Evolutionary conservation across 2,329 filamentous ascomycete genomes (phyloP), one percentile per base, ranked within the genome.

Genomic region (Cordyceps militaris): DNA sequence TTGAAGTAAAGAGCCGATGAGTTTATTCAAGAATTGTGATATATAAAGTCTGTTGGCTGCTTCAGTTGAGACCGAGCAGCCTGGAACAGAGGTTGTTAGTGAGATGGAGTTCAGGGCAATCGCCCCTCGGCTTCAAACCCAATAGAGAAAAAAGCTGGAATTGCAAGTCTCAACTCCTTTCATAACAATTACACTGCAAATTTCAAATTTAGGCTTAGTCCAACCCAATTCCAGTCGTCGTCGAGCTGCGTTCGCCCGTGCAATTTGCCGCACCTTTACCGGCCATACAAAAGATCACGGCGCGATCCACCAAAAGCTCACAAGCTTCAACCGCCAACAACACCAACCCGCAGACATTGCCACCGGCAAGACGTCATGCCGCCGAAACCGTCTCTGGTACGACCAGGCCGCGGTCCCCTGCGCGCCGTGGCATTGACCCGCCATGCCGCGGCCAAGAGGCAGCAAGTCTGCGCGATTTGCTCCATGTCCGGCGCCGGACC

Each of bases 211-310:
- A n/a, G n/a, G n/a, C n/a, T n/a, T n/a, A n/a, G n/a, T n/a, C n/a
- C n/a, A n/a, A n/a, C n/a, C n/a, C n/a, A n/a, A n/a, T n/a, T n/a
- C n/a, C 34, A 8, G 3, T 11, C 19, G 7, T 38, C 8, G 11
- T 23, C 8, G 48, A 38, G 32, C 48, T 24, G 14, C 14, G 32
- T n/a, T 14, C 21, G 13, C 28, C 11, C 4, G 34, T 5, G 23
- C 46, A 36, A 44, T 59, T 47, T 59, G 23, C 57, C 52, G 52
- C 30, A 52, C 51, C 57, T 59, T 56, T 59, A 13, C 57, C 57
- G 47, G 23, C 19, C n/a, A 13, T 5, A 32, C 4, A 13, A 32
- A 40, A 36, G 11, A 24, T 38, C 28, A 51, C 36, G 10, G 44
- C 52, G 23, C 28, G 55, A 34, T 57, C 55, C 55, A 57, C 52